These are phyloP conservation scores for Exophiala aquamarina DNA, from an alignment of 2,329 filamentous ascomycete genomes.

Conservation along the genomic window DNA sequence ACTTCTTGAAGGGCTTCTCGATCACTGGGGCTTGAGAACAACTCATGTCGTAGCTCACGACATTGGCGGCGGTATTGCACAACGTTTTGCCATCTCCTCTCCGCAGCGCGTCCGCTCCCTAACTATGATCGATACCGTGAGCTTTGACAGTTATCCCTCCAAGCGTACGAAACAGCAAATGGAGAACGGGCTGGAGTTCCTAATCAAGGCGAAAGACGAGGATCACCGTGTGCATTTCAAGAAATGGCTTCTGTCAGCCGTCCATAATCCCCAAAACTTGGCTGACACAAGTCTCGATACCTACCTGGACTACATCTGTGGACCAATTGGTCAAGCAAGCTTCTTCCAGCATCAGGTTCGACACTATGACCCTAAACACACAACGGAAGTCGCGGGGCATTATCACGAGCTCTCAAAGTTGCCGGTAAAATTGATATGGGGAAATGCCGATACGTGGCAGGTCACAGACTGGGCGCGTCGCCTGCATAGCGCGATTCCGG, in stretches of 20 bases:
- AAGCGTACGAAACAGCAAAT: constrained; percentile 2
- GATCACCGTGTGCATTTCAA: constrained; percentile 1
- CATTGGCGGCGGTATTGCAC: constrained; percentile 1
- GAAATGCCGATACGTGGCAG: neutral
- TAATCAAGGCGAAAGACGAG: neutral
- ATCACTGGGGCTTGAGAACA: neutral
- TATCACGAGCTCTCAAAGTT: neutral
- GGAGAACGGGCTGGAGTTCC: neutral
- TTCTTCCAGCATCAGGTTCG: constrained; percentile 2
- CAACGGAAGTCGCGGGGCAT: neutral
- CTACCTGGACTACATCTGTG: constrained; percentile 1
- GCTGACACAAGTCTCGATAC: neutral
- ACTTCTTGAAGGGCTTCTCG: neutral
- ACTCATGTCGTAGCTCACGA: neutral
- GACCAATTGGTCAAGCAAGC: neutral
- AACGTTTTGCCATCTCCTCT: neutral
- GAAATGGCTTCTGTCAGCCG: neutral
- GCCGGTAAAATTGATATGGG: constrained; percentile 1
- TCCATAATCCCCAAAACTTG: neutral
- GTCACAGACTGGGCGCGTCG: neutral
- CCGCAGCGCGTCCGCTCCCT: neutral
- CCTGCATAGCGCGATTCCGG: neutral
- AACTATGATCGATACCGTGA: constrained; percentile 1
- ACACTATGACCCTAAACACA: constrained; percentile 2
- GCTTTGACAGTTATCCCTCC: constrained; percentile 4